Evolutionary conservation across 805 yeast genomes (phyloP).

Genomic region (Spathaspora sp.): DNA sequence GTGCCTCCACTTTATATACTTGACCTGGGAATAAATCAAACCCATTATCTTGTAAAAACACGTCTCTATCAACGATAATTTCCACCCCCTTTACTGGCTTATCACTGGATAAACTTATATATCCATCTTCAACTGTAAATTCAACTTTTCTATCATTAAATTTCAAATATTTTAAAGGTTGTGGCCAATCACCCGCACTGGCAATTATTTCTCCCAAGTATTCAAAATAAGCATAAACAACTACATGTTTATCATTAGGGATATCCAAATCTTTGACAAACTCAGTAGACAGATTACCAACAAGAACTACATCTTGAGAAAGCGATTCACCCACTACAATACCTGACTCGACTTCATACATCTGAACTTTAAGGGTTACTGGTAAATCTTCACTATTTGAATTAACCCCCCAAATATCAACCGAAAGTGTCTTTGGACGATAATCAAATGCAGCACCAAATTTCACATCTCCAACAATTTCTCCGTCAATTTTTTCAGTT

Average conservation of each 20-base stretch:
- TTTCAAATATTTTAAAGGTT: conserved; percentile 39
- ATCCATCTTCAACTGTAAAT: conserved; percentile 19
- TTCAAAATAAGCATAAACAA: conserved; percentile 14
- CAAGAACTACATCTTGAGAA: conserved; percentile 11
- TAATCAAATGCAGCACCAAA: conserved; percentile 16
- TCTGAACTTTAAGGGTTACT: conserved; percentile 22
- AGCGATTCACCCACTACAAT: conserved; percentile 13
- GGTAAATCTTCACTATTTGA: conserved; percentile 14
- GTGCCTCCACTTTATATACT: conserved; percentile 11
- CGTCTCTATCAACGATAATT: conserved; percentile 21
- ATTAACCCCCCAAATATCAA: conserved; percentile 43
- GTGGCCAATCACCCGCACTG: conserved; percentile 47
- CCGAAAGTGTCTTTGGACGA: conserved; percentile 15
- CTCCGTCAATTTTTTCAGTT: conserved; percentile 7
- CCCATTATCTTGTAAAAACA: conserved; percentile 41
- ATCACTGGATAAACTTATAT: conserved; percentile 20
- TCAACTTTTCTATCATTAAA: conserved; percentile 24
- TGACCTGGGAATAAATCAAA: conserved; percentile 45
- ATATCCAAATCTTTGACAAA: conserved; percentile 14
- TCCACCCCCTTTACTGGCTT: conserved; percentile 45
- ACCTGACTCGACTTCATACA: conserved; percentile 31
- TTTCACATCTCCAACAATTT: conserved; percentile 1
- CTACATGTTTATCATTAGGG: conserved; percentile 12
- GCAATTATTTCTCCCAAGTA: conserved; percentile 19
- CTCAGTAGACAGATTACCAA: conserved; percentile 29